phyloP scores from a whole-genome alignment of 805 yeast species.

The Kodamaea hsintzibuensis region DNA sequence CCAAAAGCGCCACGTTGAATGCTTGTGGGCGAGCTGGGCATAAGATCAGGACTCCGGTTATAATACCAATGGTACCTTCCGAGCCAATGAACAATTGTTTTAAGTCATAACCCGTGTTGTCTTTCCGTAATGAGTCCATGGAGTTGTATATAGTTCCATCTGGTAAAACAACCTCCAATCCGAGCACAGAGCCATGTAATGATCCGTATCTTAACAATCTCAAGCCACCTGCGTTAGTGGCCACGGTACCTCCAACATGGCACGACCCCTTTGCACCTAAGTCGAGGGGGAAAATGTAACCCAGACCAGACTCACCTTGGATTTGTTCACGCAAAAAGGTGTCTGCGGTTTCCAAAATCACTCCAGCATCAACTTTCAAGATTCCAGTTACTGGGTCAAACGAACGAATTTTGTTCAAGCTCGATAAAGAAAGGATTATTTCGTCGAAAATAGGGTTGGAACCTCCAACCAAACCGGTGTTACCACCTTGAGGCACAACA shows the following conservation, averaged over 20 bases:
- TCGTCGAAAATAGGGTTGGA: conserved; percentile 92
- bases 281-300: conserved; percentile 89
- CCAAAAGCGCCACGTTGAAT: conserved; percentile 85
- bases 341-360: conserved; percentile 85
- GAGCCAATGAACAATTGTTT: conserved; percentile 92
- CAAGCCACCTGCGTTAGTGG: conserved; percentile 96
- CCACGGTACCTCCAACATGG: conserved; percentile 92
- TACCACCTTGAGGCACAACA: conserved; percentile 96
- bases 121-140: conserved; percentile 85
- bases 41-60: conserved; percentile 86
- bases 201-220: conserved; percentile 87
- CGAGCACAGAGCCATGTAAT: conserved; percentile 87
- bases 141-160: conserved; percentile 82
- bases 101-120: conserved; percentile 92
- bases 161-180: conserved; percentile 89
- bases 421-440: conserved; percentile 67
- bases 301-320: conserved; percentile 26
- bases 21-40: conserved; percentile 89
- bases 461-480: conserved; percentile 95
- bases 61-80: conserved; percentile 89
- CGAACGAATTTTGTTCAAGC: conserved; percentile 74
- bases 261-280: conserved; percentile 97
- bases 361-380: conserved; percentile 87
- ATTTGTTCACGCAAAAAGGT: conserved; percentile 63
- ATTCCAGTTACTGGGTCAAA: conserved; percentile 85